Evolutionary conservation across 495 filamentous ascomycete species (phyloP), one percentile per base, ranked within the genome.

Genomic region (Parmelia sp.): DNA sequence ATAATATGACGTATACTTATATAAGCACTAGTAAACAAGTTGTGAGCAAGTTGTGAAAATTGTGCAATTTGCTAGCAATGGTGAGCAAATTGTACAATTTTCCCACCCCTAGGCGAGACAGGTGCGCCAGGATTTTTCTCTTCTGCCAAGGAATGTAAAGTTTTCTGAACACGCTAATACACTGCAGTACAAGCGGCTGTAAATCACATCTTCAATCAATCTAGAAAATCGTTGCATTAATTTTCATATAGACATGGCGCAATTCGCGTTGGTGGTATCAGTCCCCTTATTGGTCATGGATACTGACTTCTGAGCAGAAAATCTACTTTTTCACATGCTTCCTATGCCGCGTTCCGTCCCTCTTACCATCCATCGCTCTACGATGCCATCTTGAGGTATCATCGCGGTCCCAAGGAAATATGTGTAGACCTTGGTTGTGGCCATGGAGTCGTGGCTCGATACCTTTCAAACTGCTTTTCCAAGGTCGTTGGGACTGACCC

Each of bases 341-440:
- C 77, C 36, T 88, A 88, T 67, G 85, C 86, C 17, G 71, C 82
- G 62, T 84, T 86, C 75, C 83, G 86, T 31, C 86, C 86, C n/a
- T 71, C 77, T 58, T 88, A 88, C 70, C 83, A 83, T n/a, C 66
- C 74, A 11, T 70, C 70, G 23, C 74, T 88, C 42, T 53, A 53
- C 49, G 6, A 29, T 17, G 25, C 27, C 49, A 15, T 53, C 25
- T 77, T 87, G n/a, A 71, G 67, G 45, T 87, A 80, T 72, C 84
- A 88, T 69, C 69, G 66, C 1, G 75, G 77, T 37, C 70, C 74
- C 31, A 58, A 66, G 10, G 66, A 68, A 15, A 71, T 76, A 21
- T 75, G 83, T 63, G 68, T 88, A 39, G 86, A 88, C 68, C 78
- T 88, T 27, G 86, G 86, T 42, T 81, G 80, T 64, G 86, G 86